phyloP scores from a whole-genome alignment of 2,329 filamentous ascomycete species.

The Ambrosiella beaveri region DNA sequence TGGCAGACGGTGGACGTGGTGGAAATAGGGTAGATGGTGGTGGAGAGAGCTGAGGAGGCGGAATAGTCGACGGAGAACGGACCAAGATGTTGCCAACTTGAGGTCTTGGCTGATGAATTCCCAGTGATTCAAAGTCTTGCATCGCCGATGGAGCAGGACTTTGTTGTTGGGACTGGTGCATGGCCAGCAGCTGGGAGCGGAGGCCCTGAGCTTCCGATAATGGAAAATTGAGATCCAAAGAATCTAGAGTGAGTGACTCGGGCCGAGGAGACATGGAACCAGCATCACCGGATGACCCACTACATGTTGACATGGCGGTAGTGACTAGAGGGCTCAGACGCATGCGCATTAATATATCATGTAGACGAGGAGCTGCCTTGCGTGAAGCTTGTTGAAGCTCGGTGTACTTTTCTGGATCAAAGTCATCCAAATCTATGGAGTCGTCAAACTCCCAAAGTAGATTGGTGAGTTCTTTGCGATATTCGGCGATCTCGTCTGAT shows the following conservation, averaged over 20 bases:
- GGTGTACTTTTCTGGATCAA: constrained; percentile 32
- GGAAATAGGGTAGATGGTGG: constrained; percentile 9
- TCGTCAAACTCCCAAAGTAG: constrained; percentile 42
- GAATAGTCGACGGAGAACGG: not conserved
- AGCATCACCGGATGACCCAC: constrained; percentile 3
- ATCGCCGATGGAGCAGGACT: not conserved
- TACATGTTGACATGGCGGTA: constrained; percentile 2
- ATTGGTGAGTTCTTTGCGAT: constrained; percentile 30
- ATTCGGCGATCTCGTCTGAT: constrained; percentile 32
- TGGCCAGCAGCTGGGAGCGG: not conserved
- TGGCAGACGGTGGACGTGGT: constrained; percentile 22
- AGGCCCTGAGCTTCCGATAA: not conserved
- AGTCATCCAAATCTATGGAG: constrained; percentile 30
- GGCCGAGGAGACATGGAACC: not conserved
- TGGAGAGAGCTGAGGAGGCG: not conserved
- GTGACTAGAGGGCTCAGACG: constrained; percentile 22
- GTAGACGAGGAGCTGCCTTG: constrained; percentile 30
- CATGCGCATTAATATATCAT: constrained; percentile 36
- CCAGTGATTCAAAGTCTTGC: not conserved
- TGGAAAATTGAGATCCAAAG: not conserved
- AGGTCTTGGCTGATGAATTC: constrained; percentile 3
- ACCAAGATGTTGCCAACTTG: not conserved
- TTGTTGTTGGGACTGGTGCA: not conserved
- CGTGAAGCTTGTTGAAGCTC: constrained; percentile 31
- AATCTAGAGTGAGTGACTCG: not conserved